These are phyloP conservation scores for Hemileccinum hortonii DNA, from an alignment of 1,284 basidiomycete species.

Conservation along the genomic window DNA sequence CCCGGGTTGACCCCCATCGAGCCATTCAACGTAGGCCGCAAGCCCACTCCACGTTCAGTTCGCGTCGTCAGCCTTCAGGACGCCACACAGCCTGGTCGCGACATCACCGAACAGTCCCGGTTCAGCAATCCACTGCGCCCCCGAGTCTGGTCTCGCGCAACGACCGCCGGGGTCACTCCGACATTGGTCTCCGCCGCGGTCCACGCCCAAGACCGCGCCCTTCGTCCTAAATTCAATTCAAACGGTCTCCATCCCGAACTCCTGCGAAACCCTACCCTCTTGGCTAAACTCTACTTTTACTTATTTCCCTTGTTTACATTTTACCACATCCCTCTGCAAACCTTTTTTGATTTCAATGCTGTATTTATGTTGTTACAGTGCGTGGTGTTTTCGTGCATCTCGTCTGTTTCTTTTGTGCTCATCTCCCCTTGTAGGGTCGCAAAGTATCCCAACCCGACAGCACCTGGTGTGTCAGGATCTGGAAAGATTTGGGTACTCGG, in stretches of 20 bases:
- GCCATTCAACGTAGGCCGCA: slow-evolving; percentile 56
- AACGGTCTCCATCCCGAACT: slow-evolving; percentile 63
- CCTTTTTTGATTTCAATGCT: slow-evolving; percentile 80
- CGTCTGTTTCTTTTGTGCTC: slow-evolving; percentile 12
- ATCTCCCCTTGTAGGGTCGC: slow-evolving; percentile 50
- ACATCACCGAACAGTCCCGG: slow-evolving; percentile 54
- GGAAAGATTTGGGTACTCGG: slow-evolving; percentile 75
- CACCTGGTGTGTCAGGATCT: slow-evolving; percentile 64
- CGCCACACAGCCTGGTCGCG: slow-evolving; percentile 40
- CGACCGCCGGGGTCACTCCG: slow-evolving; percentile 47
- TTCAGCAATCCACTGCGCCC: slow-evolving; percentile 34
- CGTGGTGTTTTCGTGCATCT: slow-evolving; percentile 35
- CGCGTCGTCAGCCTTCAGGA: slow-evolving; percentile 70
- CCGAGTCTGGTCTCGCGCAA: slow-evolving; percentile 62
- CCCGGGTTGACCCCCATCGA: slow-evolving; percentile 44
- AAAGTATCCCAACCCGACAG: slow-evolving; percentile 64
- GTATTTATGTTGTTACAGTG: slow-evolving; percentile 75
- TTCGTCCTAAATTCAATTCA: slow-evolving; percentile 63
- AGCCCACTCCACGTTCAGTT: slow-evolving; percentile 73
- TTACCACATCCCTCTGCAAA: slow-evolving; percentile 69
- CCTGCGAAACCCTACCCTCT: slow-evolving; percentile 56
- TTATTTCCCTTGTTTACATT: slow-evolving; percentile 67
- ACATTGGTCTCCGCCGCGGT: slow-evolving; percentile 45
- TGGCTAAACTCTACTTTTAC: slow-evolving; percentile 60
- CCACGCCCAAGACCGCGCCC: slow-evolving; percentile 35